Evolutionary conservation across 768 basidiomycete genomes (phyloP).

Genomic region (Mrakia frigida): DNA sequence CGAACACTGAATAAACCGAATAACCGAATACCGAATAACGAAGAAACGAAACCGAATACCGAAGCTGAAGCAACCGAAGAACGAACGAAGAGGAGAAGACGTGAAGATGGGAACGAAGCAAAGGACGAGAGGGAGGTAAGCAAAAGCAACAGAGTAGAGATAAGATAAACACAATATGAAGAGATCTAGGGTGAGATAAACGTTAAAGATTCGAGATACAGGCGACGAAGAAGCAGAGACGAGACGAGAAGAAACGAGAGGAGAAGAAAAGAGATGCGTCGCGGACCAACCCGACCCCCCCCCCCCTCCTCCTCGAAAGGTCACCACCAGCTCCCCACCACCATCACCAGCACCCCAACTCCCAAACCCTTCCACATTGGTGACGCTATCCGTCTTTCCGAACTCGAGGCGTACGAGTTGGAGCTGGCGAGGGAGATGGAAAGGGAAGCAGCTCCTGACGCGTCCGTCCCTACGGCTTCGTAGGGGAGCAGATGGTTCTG

Average conservation of each 20-base stretch:
- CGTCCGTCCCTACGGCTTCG: not conserved
- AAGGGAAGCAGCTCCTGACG: not conserved
- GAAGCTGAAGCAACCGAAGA: too few species aligned
- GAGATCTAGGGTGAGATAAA: not conserved
- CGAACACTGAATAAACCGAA: too few species aligned
- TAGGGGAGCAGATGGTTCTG: not conserved
- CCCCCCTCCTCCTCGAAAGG: too few species aligned
- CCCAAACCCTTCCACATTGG: too few species aligned
- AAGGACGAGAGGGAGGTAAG: not conserved
- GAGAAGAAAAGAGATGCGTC: not conserved
- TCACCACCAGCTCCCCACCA: too few species aligned
- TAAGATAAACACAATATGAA: not conserved
- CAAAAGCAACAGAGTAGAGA: too few species aligned
- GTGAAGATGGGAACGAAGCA: not conserved
- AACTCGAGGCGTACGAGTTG: not conserved
- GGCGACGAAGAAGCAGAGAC: too few species aligned
- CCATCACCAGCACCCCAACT: too few species aligned
- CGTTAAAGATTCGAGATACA: not conserved
- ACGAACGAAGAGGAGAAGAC: not conserved
- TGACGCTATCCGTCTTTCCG: not conserved
- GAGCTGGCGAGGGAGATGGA: not conserved
- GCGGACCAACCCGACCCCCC: not conserved
- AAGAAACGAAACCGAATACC: too few species aligned
- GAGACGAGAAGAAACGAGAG: not conserved
- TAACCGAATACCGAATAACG: too few species aligned